These are phyloP conservation scores for Yamagishiella unicocca DNA, from an alignment of 139 green algal species.

Conservation along the genomic window DNA sequence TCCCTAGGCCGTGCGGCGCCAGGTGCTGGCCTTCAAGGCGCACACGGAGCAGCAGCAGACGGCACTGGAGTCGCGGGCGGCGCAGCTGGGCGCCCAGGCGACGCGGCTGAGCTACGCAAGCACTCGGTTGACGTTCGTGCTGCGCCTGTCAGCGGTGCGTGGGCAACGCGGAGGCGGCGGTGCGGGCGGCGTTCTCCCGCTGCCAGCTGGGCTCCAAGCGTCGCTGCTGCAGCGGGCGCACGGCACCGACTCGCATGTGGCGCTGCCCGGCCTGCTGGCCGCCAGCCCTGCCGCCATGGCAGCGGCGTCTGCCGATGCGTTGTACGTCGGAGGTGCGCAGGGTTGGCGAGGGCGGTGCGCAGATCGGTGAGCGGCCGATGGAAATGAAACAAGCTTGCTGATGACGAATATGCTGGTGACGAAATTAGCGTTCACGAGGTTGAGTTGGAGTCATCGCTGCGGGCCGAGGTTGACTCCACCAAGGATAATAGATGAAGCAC, in stretches of 20 bases:
- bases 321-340: no score
- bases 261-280: neutral
- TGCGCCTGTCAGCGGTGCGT: neutral
- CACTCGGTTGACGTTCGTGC: neutral
- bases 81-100: constrained; percentile 6
- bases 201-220: neutral
- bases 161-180: neutral
- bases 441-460: no score
- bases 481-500: no score
- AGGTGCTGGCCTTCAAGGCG: constrained; percentile 21
- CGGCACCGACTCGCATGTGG: neutral
- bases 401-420: no score
- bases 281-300: neutral
- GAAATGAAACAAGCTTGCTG: no score
- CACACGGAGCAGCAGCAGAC: neutral
- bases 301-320: neutral
- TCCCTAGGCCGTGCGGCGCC: constrained; percentile 28
- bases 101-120: constrained; percentile 9
- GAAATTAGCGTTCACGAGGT: no score
- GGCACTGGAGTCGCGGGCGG: neutral
- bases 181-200: neutral
- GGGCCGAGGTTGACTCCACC: no score
- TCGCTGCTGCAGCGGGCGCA: neutral
- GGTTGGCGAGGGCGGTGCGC: no score
- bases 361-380: no score